A percentile compares a stretch with the other conserved stretches of the same genome.
Conservation (phyloP, 768 basidiomycete genomes). For the Chlorophyllum brunneum region DNA sequence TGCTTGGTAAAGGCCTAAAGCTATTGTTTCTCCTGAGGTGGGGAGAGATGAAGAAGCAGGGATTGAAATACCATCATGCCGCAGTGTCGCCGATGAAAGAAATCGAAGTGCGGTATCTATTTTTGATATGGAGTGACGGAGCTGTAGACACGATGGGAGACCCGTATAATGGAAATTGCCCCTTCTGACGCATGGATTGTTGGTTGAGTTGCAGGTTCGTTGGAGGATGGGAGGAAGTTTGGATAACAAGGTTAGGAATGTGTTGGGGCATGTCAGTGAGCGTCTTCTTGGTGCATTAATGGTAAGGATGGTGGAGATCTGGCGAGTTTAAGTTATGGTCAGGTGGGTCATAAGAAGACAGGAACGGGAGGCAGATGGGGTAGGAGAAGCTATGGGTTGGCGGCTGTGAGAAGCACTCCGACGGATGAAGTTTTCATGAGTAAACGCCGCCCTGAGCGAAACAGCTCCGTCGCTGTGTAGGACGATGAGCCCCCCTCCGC, state of each 20-base stretch:
- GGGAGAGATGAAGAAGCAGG: background rate
- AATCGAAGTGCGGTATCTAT: background rate
- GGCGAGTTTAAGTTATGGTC: conserved; percentile 1
- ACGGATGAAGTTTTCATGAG: background rate
- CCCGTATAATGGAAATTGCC: background rate
- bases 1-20: background rate
- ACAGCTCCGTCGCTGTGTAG: background rate
- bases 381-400: background rate
- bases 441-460: background rate
- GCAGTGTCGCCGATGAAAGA: conserved; percentile 3
- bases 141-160: background rate
- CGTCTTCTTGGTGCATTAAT: background rate
- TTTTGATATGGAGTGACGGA: background rate
- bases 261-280: background rate
- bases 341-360: conserved; percentile 11
- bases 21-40: background rate
- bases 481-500: background rate
- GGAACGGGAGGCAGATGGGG: conserved; percentile 9
- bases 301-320: background rate
- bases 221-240: background rate
- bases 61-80: conserved; percentile 2
- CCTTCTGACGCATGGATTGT: background rate
- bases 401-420: conserved; percentile 5
- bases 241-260: background rate
- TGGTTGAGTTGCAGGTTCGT: background rate